A percentile compares a stretch with the other conserved stretches of the same genome.
Conservation (phyloP, 768 basidiomycete species). For the Dacryopinax primogenitus region DNA sequence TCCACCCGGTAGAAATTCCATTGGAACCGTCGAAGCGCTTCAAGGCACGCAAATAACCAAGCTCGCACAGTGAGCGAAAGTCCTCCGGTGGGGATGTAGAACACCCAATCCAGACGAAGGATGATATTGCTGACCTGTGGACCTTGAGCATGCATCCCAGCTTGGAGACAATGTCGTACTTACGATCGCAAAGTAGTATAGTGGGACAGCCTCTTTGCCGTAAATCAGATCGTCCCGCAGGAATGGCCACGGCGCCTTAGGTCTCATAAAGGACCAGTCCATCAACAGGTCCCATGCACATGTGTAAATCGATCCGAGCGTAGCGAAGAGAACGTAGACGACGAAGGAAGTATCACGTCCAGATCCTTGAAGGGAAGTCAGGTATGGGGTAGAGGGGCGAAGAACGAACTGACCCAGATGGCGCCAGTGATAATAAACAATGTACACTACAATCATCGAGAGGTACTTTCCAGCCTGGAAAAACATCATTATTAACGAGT, state of each 20-base stretch:
- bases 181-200: slow-evolving; percentile 72
- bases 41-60: slow-evolving; percentile 57
- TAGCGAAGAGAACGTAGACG: slow-evolving; percentile 53
- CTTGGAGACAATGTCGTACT: slow-evolving; percentile 17
- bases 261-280: slow-evolving; percentile 79
- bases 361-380: slow-evolving; percentile 22
- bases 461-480: slow-evolving; percentile 13
- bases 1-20: slow-evolving; percentile 92
- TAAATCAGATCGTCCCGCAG: slow-evolving; percentile 70
- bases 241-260: slow-evolving; percentile 41
- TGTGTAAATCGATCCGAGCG: slow-evolving; percentile 55
- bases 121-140: slow-evolving; percentile 53
- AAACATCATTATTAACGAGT: slow-evolving; percentile 7
- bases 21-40: slow-evolving; percentile 66
- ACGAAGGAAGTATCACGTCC: slow-evolving; percentile 41
- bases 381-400: neutral
- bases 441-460: neutral
- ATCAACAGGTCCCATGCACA: slow-evolving; percentile 74
- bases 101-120: slow-evolving; percentile 70
- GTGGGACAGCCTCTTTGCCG: slow-evolving; percentile 37
- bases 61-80: slow-evolving; percentile 42
- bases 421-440: neutral
- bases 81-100: slow-evolving; percentile 50
- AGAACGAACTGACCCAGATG: neutral
- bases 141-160: neutral